phyloP scores from a whole-genome alignment of 306 rosid species.

The Morella rubra region DNA sequence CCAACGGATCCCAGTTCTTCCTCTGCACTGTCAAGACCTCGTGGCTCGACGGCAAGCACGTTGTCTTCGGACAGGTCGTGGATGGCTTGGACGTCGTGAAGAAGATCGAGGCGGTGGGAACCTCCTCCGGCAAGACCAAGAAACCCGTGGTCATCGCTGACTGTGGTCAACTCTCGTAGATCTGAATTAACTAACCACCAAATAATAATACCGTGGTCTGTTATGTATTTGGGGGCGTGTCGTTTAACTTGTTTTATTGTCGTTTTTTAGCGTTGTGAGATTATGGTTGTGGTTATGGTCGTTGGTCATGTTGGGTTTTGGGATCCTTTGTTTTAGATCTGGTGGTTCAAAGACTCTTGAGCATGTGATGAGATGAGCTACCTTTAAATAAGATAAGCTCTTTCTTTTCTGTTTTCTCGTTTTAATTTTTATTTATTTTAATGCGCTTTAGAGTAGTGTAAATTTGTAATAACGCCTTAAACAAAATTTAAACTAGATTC shows the following conservation, averaged over 20 bases:
- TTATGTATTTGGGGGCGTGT: not conserved
- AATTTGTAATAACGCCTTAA: too few relatives aligned
- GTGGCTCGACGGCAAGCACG: slow-evolving; percentile 96
- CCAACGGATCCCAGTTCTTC: slow-evolving; percentile 97
- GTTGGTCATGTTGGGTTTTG: not conserved
- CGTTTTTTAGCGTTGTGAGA: not conserved
- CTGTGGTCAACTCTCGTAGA: slow-evolving; percentile 79
- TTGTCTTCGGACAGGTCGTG: slow-evolving; percentile 75
- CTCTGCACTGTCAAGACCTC: slow-evolving; percentile 75
- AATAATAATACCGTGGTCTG: not conserved
- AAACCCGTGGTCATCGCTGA: slow-evolving; percentile 65
- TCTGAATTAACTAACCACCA: not conserved
- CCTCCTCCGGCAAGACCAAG: slow-evolving; percentile 57
- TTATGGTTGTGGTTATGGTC: not conserved
- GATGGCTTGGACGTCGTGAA: slow-evolving; percentile 72
- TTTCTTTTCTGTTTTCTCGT: not conserved
- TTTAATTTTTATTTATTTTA: not conserved
- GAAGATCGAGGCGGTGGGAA: slow-evolving; percentile 72
- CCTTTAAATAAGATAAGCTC: not conserved
- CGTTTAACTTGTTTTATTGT: not conserved
- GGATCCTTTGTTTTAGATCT: not conserved
- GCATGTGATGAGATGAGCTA: not conserved
- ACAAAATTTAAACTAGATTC: too few relatives aligned
- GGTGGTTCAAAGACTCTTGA: slow-evolving; percentile 17
- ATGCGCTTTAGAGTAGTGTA: not conserved